Evolutionary conservation across 331 rosid species (phyloP), one percentile per base, ranked within the genome.

Genomic region (Stylosanthes scabra): DNA sequence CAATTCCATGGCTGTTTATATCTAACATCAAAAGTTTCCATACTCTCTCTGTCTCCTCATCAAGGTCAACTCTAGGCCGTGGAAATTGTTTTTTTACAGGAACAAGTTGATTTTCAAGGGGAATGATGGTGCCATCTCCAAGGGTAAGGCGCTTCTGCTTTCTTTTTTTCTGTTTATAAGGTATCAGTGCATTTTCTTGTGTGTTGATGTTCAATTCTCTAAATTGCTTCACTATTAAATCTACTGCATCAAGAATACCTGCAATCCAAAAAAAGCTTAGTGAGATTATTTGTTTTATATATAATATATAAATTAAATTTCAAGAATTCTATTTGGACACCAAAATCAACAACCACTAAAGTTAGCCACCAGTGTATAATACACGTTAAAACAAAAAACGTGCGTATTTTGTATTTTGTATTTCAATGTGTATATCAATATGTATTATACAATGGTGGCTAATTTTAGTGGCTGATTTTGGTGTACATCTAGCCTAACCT

Each of bases 61-160:
- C 98, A 76, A 93, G 92, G 73, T 89, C 86, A 70, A 93, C 98
- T 85, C 85, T 93, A 50, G 98, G 90, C 9, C 98, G 87, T 4
- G 89, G 85, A 11, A 74, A 81, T 13, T 83, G 92, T 84, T 91
- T 93, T 83, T 82, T 93, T 44, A 78, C 40, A 59, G 89, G 85
- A 59, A 74, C 83, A 83, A 84, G 82, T 42, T 81, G 45, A 46
- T 82, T 84, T 13, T 69, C 76, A 74, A 82, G 86, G 66, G 93
- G 86, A 70, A 90, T 76, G 27, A 88, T 70, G 50, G 82, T 57
- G 34, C 88, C 97, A 63, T 82, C 90, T 71, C 84, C 75, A 31
- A 76, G 69, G 63, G 81, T 72, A 46, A 88, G 74, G 34, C 83
- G 80, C 16, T 69, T 83, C 28, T 78, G 78, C 71, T 82, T 77